Conservation (phyloP, 768 basidiomycete genomes). For the Amanita brunnescens region DNA sequence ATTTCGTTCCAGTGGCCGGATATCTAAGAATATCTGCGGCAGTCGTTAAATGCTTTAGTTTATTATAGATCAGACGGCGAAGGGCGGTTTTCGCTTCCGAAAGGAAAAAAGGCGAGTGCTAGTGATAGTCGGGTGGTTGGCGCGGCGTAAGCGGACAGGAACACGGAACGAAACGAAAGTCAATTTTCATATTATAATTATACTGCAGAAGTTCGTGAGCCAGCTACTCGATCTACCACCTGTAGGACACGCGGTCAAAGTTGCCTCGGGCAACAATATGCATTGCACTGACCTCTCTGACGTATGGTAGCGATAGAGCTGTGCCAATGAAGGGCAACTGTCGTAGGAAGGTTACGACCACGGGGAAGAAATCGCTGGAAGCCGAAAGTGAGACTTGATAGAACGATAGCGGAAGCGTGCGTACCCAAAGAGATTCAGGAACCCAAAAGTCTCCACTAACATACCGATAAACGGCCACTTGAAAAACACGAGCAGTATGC, state of each 20-base stretch:
- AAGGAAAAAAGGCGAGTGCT: too few relatives aligned
- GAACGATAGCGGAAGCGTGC: constrained; percentile 11
- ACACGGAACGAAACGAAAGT: neutral
- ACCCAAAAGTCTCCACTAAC: constrained; percentile 91
- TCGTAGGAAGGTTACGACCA: constrained; percentile 91
- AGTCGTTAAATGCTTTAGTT: constrained; percentile 31
- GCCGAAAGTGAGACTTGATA: neutral
- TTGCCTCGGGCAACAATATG: neutral
- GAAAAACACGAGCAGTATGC: constrained; percentile 86
- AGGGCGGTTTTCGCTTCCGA: constrained; percentile 40
- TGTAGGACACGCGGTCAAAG: constrained; percentile 19
- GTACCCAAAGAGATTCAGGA: constrained; percentile 95
- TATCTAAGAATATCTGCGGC: constrained; percentile 47
- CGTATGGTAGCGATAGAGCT: constrained; percentile 77
- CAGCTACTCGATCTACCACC: constrained; percentile 74
- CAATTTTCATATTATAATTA: constrained; percentile 18
- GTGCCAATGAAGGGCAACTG: constrained; percentile 91
- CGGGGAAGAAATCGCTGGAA: constrained; percentile 95
- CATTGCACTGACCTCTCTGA: constrained; percentile 59
- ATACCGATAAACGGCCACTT: constrained; percentile 95
- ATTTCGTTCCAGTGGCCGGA: constrained; percentile 51
- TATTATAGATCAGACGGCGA: constrained; percentile 40
- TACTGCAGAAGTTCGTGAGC: constrained; percentile 69
- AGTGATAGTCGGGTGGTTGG: too few relatives aligned
- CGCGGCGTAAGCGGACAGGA: too few relatives aligned